These are phyloP conservation scores for Populus hybrid DNA, from an alignment of 441 rosid genomes.

Conservation along the genomic window DNA sequence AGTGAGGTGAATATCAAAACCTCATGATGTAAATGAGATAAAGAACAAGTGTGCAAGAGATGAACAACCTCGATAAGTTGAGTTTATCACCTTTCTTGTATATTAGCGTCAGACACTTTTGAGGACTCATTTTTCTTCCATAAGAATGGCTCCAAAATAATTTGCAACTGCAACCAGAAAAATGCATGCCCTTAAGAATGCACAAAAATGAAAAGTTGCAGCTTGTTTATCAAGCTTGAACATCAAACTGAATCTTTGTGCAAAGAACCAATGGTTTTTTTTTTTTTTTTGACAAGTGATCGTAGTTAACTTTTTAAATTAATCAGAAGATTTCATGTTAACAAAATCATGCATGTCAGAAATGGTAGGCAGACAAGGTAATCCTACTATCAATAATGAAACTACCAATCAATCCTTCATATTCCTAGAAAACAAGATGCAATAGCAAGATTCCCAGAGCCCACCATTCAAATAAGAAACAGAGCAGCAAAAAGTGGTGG, in stretches of 20 bases:
- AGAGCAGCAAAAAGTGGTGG: neutral
- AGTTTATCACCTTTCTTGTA: slow-evolving; percentile 60
- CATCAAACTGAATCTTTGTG: neutral
- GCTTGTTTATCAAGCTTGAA: neutral
- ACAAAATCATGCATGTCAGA: slow-evolving; percentile 1
- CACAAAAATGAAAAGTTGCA: neutral
- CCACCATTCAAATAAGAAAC: neutral
- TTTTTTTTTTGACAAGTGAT: neutral
- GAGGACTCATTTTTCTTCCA: slow-evolving; percentile 69
- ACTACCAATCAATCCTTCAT: neutral
- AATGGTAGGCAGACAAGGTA: neutral
- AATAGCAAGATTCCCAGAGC: neutral
- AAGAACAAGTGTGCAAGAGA: neutral
- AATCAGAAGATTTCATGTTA: slow-evolving; percentile 1
- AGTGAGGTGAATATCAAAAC: slow-evolving; percentile 18
- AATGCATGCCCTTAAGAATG: slow-evolving; percentile 1
- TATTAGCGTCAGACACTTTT: slow-evolving; percentile 37
- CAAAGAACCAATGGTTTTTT: neutral
- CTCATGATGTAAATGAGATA: neutral
- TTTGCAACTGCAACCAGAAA: slow-evolving; percentile 55
- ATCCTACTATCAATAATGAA: neutral
- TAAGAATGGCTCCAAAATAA: slow-evolving; percentile 80
- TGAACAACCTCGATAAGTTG: neutral
- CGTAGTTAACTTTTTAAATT: neutral
- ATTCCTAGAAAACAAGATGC: neutral